A percentile compares a stretch with the other conserved stretches of the same genome.
Evolutionary conservation across 257 asterid genomes (phyloP).

Genomic region (Eustoma russellianum): DNA sequence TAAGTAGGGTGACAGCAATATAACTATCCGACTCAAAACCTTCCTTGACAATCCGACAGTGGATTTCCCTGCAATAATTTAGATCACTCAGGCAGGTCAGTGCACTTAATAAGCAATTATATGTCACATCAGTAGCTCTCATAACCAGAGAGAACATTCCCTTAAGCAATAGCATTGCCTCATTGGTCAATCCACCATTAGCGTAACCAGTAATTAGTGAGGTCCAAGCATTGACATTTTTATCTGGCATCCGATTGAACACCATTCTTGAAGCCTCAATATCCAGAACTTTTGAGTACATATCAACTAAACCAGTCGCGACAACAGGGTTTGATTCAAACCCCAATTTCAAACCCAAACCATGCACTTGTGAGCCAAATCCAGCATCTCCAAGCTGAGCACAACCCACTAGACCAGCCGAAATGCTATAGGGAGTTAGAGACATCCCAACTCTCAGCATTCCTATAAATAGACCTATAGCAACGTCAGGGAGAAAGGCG

Average conservation of each 20-base stretch:
- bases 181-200: conserved; percentile 14
- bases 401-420: conserved; percentile 37
- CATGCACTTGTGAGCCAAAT: conserved; percentile 51
- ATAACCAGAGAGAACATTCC: conserved; percentile 35
- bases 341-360: conserved; percentile 43
- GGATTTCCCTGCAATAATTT: conserved; percentile 40
- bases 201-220: conserved; percentile 51
- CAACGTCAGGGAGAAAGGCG: conserved; percentile 17
- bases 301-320: conserved; percentile 53
- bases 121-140: conserved; percentile 29
- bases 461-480: conserved; percentile 25
- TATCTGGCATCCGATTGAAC: conserved; percentile 31
- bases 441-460: conserved; percentile 32
- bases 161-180: conserved; percentile 34
- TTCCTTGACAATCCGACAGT: conserved; percentile 36
- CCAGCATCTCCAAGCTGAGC: conserved; percentile 30
- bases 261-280: conserved; percentile 36
- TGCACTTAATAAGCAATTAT: conserved; percentile 41
- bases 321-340: conserved; percentile 34
- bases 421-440: conserved; percentile 35
- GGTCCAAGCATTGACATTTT: conserved; percentile 40
- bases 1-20: conserved; percentile 35
- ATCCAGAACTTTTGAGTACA: conserved; percentile 38
- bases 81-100: conserved; percentile 33
- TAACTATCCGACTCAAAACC: conserved; percentile 35